A percentile compares a stretch with the other conserved stretches of the same genome.
Conservation (phyloP, 2,329 filamentous ascomycete genomes). For the Ascochyta koolunga region DNA sequence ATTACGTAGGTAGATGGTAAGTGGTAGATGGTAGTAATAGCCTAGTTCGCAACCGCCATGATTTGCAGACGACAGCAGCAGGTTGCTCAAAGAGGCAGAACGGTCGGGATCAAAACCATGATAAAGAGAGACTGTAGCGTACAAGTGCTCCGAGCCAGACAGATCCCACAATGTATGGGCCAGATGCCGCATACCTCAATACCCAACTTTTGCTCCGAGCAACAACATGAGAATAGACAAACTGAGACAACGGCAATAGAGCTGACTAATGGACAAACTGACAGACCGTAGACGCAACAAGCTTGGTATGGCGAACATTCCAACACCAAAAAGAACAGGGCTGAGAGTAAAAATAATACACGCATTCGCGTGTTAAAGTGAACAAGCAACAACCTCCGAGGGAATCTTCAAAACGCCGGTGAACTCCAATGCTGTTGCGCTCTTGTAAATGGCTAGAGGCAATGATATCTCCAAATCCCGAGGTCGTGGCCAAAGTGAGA, state of each 20-base stretch:
- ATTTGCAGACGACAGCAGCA: not conserved
- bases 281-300: not conserved
- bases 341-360: constrained; percentile 11
- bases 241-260: not conserved
- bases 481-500: constrained; percentile 40
- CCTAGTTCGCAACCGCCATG: not conserved
- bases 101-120: not conserved
- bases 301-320: constrained; percentile 9
- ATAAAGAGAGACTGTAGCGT: constrained; percentile 32
- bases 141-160: constrained; percentile 19
- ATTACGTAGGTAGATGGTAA: constrained; percentile 2
- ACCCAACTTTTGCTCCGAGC: constrained; percentile 25
- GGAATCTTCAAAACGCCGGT: constrained; percentile 40
- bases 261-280: not conserved
- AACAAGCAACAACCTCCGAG: constrained; percentile 24
- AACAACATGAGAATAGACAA: not conserved
- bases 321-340: constrained; percentile 7
- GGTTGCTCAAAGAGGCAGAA: not conserved
- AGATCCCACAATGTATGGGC: constrained; percentile 3
- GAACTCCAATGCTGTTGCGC: constrained; percentile 49
- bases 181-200: constrained; percentile 2
- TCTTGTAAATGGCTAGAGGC: constrained; percentile 45
- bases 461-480: constrained; percentile 44
- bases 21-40: constrained; percentile 4
- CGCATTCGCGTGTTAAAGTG: constrained; percentile 5